Evolutionary conservation across 2,329 filamentous ascomycete species (phyloP).

Genomic region (Decorospora gaudefroyi): DNA sequence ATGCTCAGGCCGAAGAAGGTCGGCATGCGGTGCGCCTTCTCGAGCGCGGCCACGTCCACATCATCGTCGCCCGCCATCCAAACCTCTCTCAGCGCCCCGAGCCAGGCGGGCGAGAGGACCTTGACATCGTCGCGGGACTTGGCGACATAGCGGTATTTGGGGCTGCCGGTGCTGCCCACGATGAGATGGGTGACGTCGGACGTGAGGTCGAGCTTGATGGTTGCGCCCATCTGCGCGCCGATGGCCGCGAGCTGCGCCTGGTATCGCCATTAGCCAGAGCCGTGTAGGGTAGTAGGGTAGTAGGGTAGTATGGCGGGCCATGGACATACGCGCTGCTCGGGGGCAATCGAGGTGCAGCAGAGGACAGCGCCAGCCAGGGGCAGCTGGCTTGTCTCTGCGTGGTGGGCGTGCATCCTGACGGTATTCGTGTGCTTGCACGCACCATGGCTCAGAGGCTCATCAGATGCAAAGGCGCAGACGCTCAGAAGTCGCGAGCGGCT

Average conservation of each 20-base stretch:
- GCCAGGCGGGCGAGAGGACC: constrained; percentile 80
- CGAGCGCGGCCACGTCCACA: constrained; percentile 72
- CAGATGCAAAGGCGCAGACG: no score
- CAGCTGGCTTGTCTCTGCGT: constrained; percentile 40
- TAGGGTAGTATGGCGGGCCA: no score
- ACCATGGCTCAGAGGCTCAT: no score
- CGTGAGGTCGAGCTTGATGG: constrained; percentile 90
- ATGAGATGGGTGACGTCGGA: constrained; percentile 93
- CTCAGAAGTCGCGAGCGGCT: no score
- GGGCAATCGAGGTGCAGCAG: constrained; percentile 84
- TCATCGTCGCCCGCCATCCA: constrained; percentile 81
- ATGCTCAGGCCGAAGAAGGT: constrained; percentile 66
- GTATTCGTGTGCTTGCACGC: constrained; percentile 3
- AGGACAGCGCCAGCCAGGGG: constrained; percentile 67
- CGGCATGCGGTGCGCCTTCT: constrained; percentile 67
- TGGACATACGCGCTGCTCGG: constrained; percentile 70
- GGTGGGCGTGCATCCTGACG: constrained; percentile 12
- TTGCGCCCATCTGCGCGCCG: constrained; percentile 80
- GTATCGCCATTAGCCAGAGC: constrained; percentile 7
- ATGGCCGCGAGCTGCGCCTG: constrained; percentile 63
- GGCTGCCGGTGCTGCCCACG: constrained; percentile 84
- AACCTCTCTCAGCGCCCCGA: constrained; percentile 74
- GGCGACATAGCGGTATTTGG: constrained; percentile 95
- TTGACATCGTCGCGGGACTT: constrained; percentile 84
- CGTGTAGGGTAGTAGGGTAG: not conserved